Evolutionary conservation across 352 stramenopile genomes (phyloP), one percentile per base, ranked within the genome.

Genomic region (Phytophthora brassicae): DNA sequence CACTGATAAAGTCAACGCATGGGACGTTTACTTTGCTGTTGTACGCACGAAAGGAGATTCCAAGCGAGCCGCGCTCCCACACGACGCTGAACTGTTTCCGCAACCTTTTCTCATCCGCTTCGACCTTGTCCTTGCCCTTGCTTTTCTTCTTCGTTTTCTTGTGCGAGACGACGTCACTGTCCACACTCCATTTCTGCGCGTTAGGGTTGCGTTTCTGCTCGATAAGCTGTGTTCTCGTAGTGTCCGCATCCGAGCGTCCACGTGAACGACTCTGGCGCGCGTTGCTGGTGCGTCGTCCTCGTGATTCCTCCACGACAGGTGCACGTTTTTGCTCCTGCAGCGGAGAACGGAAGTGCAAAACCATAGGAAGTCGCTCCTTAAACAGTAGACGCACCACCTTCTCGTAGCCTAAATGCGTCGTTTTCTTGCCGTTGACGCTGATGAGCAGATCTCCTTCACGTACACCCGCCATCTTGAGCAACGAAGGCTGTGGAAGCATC

Each of bases 381-480:
- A 89, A 92, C n/a, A 92, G 75, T 68, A 84, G 68, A 16, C 80
- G 81, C 48, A 92, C 79, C 19, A 88, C 83, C 60, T 89, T 89
- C 45, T 89, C 80, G 68, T 89, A 92, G n/a, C 80, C 81, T 41
- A 90, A 59, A 24, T 81, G 83, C 53, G 77, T 74, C 11, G 81
- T 85, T 46, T 88, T 88, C 70, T 90, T 92, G 60, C 80, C 83
- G 62, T 92, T 88, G 13, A 92, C 60, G 64, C 79, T 89, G 58
- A 92, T 83, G 57, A 92, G 81, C 60, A 92, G 68, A 54, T 92
- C 83, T 28, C 83, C 83, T 22, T 78, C 73, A 20, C 52, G 64
- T 38, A 92, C 81, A 45, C 81, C 84, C 46, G 81, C 79, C 60
- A 91, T 74, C 48, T 86, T 86, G 48, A 85, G 77, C 61, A 90